Evolutionary conservation across 768 basidiomycete genomes (phyloP), one percentile per base, ranked within the genome.

Genomic region (Podaxis sp.): DNA sequence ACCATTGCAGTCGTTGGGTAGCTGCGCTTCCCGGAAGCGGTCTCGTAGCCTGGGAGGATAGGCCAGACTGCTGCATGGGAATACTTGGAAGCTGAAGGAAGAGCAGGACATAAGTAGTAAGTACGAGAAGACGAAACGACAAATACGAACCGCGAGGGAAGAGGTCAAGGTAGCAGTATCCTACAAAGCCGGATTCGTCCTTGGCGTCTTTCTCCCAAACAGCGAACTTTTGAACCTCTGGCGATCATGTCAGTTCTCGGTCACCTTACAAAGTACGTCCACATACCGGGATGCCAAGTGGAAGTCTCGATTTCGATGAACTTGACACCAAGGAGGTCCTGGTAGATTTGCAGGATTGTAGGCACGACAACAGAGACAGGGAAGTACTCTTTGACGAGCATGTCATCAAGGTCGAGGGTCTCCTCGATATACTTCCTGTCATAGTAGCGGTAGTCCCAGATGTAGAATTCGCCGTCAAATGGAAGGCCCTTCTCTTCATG

Each of bases 51-150:
- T 0, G 87, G 75, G 4, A 90, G 77, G 29, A 94, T 76, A 6
- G 84, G 79, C 90, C 91, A 95, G 1, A 94, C 92, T 0, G 92
- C 92, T 0, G 93, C 93, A 75, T 95, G 93, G 11, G 89, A 84
- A 72, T 93, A 95, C 70, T 94, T 94, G 53, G 81, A 81, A 52
- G 80, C 90, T 91, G 64, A 5, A 46, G 1, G 49, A 15, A 22
- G 36, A 58, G 15, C 24, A 43, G 49, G 41, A 46, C 38, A 38
- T 51, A 36, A 53, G 55, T 7, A 6, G 19, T 15, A n/a, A n/a
- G 38, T 37, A 61, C 46, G 40, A 63, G 24, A 11, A 1, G 36
- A 25, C 5, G 24, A 24, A n/a, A 29, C 6, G 54, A 27, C 33
- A 33, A 46, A 36, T 41, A 71, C 74, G 11, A 71, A 91, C 91